Evolutionary conservation across 306 rosid species (phyloP).

Genomic region (Gastrolobium villosum): DNA sequence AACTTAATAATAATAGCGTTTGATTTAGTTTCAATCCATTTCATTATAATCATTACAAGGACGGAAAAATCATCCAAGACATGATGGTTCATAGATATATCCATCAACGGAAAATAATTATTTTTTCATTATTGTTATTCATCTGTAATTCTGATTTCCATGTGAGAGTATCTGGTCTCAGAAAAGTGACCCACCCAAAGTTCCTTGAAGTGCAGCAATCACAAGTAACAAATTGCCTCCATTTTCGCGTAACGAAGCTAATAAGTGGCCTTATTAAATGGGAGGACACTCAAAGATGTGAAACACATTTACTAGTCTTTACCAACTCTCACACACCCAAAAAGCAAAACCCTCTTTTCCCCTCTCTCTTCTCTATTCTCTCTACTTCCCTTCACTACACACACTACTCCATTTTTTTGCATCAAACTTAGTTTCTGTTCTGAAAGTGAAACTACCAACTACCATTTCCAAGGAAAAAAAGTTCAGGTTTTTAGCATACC

Average conservation of each 20-base stretch:
- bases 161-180: no score
- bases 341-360: not conserved
- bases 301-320: constrained; percentile 54
- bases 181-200: no score
- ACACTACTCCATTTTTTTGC: not conserved
- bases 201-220: not conserved
- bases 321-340: constrained; percentile 29
- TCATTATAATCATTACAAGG: no score
- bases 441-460: not conserved
- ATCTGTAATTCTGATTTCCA: no score
- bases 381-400: not conserved
- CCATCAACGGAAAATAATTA: no score
- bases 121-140: no score
- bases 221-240: not conserved
- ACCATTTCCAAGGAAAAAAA: not conserved
- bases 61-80: no score
- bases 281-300: constrained; percentile 8
- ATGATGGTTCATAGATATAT: no score
- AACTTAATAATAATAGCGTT: no score
- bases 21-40: no score
- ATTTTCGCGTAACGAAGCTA: not conserved
- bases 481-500: not conserved
- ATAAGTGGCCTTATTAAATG: constrained; percentile 12
- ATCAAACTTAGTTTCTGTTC: not conserved
- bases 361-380: not conserved